Base-by-base conservation (phyloP, 2,329 filamentous ascomycete genomes). In the Drechslerella dactyloides region DNA sequence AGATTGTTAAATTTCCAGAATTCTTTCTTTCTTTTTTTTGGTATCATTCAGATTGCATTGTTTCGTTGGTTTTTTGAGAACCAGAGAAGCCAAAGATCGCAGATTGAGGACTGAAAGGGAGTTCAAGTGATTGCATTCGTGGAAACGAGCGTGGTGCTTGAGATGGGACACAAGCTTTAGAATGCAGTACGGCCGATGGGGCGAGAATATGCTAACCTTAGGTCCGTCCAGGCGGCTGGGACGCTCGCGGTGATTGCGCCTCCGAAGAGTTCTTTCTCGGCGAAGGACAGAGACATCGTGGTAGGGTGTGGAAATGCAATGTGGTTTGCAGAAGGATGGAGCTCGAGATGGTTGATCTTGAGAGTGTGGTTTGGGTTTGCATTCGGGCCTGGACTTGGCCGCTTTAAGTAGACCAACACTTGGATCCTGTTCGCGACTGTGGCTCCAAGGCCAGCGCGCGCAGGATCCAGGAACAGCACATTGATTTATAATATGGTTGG, bases 201-300 rank as follows among this genome's bases (percentile, higher is more conserved):
- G 13, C 23, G 35, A 35, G 59, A 7, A 10, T 17, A 13, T 13
- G 60, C 68, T 44, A 61, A 72, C 68, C 68, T 72, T 44, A 72
- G 44, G 44, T 72, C 68, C 24, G 58, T 72, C 68, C 68, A 72
- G 33, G 50, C 30, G 54, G 68, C 35, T 11, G 75, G 75, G 13
- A 75, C 42, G 13, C 56, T 53, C 23, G 73, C 62, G 23, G 62
- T 69, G 42, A 76, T 74, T 13, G 75, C 73, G 19, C 75, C 75
- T 24, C 75, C 75, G 64, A 76, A 76, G 53, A 76, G 74, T 37
- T 60, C 37, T 19, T 60, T 65, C 27, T 65, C 55, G 15, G 51
- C 40, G 55, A 65, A 72, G 50, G 21, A 59, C 8, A 65, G 13
- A 24, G 35, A 21, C 51, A 48, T 48, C 21, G 6, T 51, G 27